Evolutionary conservation across 2,329 filamentous ascomycete genomes (phyloP).

Genomic region (Thermothelomyces thermophilus): DNA sequence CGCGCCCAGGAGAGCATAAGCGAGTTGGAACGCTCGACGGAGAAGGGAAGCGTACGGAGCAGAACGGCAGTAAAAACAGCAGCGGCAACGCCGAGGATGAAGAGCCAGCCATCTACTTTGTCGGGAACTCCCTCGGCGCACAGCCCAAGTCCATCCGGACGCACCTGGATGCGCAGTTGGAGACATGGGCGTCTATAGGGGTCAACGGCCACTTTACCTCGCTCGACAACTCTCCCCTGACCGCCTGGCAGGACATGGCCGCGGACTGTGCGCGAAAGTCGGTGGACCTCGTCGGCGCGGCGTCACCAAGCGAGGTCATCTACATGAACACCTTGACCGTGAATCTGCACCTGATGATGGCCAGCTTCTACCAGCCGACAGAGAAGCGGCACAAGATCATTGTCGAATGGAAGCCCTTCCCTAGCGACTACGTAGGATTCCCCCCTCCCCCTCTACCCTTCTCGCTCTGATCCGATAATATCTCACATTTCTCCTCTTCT

Average conservation of each 20-base stretch:
- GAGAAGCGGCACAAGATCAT: conserved; percentile 66
- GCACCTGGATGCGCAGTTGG: conserved; percentile 65
- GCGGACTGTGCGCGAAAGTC: conserved; percentile 65
- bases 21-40: no score
- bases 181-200: conserved; percentile 77
- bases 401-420: conserved; percentile 85
- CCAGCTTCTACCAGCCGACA: conserved; percentile 72
- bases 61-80: conserved; percentile 17
- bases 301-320: conserved; percentile 61
- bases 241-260: conserved; percentile 72
- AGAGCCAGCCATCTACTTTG: conserved; percentile 67
- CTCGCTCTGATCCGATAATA: no score
- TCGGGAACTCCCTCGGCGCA: conserved; percentile 82
- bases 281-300: conserved; percentile 67
- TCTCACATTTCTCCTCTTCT: no score
- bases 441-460: no score
- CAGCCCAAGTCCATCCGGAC: conserved; percentile 64
- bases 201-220: conserved; percentile 76
- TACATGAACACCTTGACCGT: conserved; percentile 83
- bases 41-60: no score
- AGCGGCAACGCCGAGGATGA: conserved; percentile 29
- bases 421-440: conserved; percentile 62
- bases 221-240: conserved; percentile 60
- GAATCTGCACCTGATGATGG: conserved; percentile 77
- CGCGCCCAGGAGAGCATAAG: no score